Evolutionary conservation across 2,329 filamentous ascomycete genomes (phyloP).

Genomic region (Aspergillus viridinutans): DNA sequence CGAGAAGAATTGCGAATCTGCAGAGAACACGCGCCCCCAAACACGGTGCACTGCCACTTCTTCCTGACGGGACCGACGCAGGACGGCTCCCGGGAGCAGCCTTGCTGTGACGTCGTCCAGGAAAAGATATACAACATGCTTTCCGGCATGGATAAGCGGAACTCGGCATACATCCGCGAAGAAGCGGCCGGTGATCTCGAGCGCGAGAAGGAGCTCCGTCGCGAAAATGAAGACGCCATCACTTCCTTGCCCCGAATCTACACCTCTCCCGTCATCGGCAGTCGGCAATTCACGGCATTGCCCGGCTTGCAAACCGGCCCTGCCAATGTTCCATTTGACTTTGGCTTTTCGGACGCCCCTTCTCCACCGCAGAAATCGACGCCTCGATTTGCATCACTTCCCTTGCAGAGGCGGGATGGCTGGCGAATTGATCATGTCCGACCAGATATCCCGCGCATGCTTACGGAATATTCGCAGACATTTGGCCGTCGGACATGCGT

Average conservation of each 20-base stretch:
- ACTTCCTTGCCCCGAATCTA: constrained; percentile 67
- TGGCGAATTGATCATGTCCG: constrained; percentile 93
- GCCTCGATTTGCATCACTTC: constrained; percentile 84
- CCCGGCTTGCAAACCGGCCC: not conserved
- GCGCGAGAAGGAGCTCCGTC: constrained; percentile 72
- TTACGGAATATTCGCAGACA: constrained; percentile 75
- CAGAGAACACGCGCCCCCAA: constrained; percentile 79
- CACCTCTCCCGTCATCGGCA: constrained; percentile 18
- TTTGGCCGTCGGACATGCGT: constrained; percentile 80
- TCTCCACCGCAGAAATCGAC: constrained; percentile 84
- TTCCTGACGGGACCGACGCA: constrained; percentile 79
- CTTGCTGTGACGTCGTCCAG: constrained; percentile 71
- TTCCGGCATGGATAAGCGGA: constrained; percentile 80
- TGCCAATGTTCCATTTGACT: constrained; percentile 53
- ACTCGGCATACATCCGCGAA: constrained; percentile 75
- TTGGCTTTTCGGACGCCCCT: constrained; percentile 78
- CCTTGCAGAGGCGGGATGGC: constrained; percentile 56
- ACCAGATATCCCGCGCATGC: constrained; percentile 81
- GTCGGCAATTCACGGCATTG: constrained; percentile 10
- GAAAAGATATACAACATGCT: constrained; percentile 86
- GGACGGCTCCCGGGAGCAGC: constrained; percentile 47
- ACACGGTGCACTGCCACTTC: constrained; percentile 89
- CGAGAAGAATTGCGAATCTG: constrained; percentile 90
- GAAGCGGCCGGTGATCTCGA: constrained; percentile 75
- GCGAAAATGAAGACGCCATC: constrained; percentile 79